Evolutionary conservation across 2,329 filamentous ascomycete species (phyloP).

Genomic region (Pseudocercospora fijiensis): DNA sequence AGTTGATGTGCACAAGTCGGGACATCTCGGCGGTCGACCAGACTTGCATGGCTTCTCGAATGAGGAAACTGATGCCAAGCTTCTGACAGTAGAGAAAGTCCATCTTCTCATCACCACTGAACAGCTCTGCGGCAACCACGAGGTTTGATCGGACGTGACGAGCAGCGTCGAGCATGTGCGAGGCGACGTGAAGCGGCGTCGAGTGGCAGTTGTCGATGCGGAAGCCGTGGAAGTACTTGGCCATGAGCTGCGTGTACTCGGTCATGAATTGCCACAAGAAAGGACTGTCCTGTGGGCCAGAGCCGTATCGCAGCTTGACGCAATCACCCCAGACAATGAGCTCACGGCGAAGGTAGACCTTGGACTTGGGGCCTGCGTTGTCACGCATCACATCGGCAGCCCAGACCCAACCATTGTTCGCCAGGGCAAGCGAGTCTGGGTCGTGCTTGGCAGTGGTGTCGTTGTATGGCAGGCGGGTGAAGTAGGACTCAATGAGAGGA

Average conservation of each 20-base stretch:
- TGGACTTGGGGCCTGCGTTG: constrained; percentile 84
- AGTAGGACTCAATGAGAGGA: constrained; percentile 90
- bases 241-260: constrained; percentile 84
- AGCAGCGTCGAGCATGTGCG: constrained; percentile 93
- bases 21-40: constrained; percentile 95
- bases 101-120: constrained; percentile 91
- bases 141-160: constrained; percentile 81
- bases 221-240: constrained; percentile 92
- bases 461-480: constrained; percentile 82
- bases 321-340: constrained; percentile 99
- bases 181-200: constrained; percentile 88
- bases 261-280: constrained; percentile 97
- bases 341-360: constrained; percentile 91
- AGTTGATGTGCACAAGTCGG: constrained; percentile 87
- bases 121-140: constrained; percentile 91
- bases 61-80: constrained; percentile 84
- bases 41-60: constrained; percentile 96
- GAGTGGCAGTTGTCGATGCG: constrained; percentile 98
- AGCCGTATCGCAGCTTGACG: constrained; percentile 91
- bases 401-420: constrained; percentile 99
- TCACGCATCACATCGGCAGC: constrained; percentile 91
- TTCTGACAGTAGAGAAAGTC: constrained; percentile 95
- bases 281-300: constrained; percentile 76
- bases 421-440: constrained; percentile 73
- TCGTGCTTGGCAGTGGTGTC: constrained; percentile 74